A percentile compares a stretch with the other conserved stretches of the same genome.
Evolutionary conservation across 495 filamentous ascomycete species (phyloP).

Genomic region (Cercophora samala): DNA sequence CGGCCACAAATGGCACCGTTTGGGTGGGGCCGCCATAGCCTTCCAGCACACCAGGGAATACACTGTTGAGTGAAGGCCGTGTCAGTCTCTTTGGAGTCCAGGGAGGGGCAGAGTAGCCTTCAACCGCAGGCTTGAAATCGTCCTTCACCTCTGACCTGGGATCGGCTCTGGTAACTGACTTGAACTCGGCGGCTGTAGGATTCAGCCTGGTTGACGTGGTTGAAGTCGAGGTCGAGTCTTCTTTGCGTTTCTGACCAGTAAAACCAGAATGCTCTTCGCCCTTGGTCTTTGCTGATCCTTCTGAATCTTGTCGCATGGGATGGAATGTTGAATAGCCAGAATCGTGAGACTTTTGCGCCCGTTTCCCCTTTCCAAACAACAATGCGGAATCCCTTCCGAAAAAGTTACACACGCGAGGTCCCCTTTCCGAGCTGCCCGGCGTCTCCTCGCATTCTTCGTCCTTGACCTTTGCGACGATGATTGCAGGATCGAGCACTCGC

Average conservation of each 20-base stretch:
- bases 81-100: slow-evolving; percentile 24
- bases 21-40: background rate
- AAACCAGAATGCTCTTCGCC: background rate
- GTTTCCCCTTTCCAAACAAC: background rate
- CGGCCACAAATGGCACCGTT: background rate
- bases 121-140: slow-evolving; percentile 25
- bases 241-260: background rate
- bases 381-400: background rate
- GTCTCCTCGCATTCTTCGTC: background rate
- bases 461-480: slow-evolving; percentile 25
- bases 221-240: background rate
- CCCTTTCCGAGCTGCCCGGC: background rate
- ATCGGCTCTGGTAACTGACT: slow-evolving; percentile 3
- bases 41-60: slow-evolving; percentile 20
- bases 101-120: background rate
- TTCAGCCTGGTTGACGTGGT: slow-evolving; percentile 25
- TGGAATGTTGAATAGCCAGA: slow-evolving; percentile 22
- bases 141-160: background rate
- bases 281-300: background rate
- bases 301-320: background rate
- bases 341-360: slow-evolving; percentile 14
- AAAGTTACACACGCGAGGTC: background rate
- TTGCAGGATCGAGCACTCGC: slow-evolving; percentile 19
- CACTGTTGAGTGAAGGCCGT: slow-evolving; percentile 25
- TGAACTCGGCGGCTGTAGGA: slow-evolving; percentile 34